Percentiles rank a stretch among this genome's conserved stretches.
Conservation (phyloP, 2,329 filamentous ascomycete species). For the Penicillium sp. region DNA sequence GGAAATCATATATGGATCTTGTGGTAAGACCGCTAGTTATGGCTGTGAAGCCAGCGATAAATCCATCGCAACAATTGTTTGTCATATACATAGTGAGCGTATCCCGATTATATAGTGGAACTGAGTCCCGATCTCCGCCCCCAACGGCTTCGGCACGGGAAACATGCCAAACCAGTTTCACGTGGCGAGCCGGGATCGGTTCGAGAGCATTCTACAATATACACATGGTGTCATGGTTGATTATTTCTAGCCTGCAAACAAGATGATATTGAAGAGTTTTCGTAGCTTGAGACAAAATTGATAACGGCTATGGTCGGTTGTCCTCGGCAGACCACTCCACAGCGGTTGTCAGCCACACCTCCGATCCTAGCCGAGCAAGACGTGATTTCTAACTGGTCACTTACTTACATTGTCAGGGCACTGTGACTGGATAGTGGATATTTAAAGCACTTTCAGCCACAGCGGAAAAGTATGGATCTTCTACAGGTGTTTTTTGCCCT, state of each 20-base stretch:
- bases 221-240: background rate
- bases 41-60: background rate
- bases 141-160: constrained; percentile 3
- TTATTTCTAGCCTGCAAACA: background rate
- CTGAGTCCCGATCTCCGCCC: background rate
- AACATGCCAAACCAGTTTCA: background rate
- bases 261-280: background rate
- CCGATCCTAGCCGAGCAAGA: constrained; percentile 6
- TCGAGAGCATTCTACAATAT: background rate
- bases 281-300: constrained; percentile 1
- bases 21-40: too few relatives aligned
- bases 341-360: constrained; percentile 1
- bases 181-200: background rate
- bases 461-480: constrained; percentile 18
- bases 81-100: background rate
- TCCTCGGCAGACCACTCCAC: background rate
- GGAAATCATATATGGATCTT: too few relatives aligned
- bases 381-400: background rate
- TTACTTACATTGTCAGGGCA: background rate
- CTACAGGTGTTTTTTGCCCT: background rate
- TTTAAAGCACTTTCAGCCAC: constrained; percentile 4
- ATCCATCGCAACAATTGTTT: background rate
- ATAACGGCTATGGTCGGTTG: constrained; percentile 14
- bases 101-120: background rate
- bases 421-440: constrained; percentile 5